Conservation (phyloP, 2,329 filamentous ascomycete species). For the Arthrobotrys megalospora region DNA sequence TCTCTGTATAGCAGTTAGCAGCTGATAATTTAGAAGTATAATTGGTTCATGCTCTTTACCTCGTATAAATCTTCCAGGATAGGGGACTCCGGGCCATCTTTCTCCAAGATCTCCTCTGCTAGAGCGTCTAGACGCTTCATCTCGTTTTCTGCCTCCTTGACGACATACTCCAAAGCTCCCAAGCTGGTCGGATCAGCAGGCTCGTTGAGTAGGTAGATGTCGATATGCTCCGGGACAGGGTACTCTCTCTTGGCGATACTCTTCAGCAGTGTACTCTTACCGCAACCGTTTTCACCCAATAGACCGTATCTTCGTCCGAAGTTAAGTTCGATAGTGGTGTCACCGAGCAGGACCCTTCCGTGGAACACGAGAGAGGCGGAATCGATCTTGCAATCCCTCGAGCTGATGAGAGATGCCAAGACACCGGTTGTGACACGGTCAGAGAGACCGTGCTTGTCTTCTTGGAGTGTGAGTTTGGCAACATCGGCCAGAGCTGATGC, state of each 20-base stretch:
- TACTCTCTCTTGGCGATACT: constrained; percentile 93
- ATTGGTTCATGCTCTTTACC: constrained; percentile 71
- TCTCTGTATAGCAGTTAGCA: constrained; percentile 74
- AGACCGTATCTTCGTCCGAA: constrained; percentile 94
- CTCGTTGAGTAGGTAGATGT: constrained; percentile 98
- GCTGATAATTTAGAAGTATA: background rate
- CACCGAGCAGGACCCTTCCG: constrained; percentile 94
- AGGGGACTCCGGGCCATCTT: constrained; percentile 90
- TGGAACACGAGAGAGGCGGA: constrained; percentile 96
- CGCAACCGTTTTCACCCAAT: constrained; percentile 98
- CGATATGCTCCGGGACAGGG: constrained; percentile 94
- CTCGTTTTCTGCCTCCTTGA: constrained; percentile 92
- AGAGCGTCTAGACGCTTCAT: constrained; percentile 89
- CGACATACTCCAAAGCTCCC: constrained; percentile 97
- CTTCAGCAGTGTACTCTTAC: constrained; percentile 98
- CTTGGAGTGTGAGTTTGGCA: constrained; percentile 89
- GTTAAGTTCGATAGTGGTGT: constrained; percentile 92
- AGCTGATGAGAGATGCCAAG: constrained; percentile 84
- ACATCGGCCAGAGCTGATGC: constrained; percentile 83
- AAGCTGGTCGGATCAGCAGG: constrained; percentile 90
- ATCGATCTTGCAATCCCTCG: constrained; percentile 97
- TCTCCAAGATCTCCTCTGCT: constrained; percentile 91
- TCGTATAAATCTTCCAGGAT: constrained; percentile 96
- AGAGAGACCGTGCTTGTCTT: constrained; percentile 95
- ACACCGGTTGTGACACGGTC: constrained; percentile 99